Evolutionary conservation across 2,329 filamentous ascomycete genomes (phyloP), one percentile per base, ranked within the genome.

Genomic region (Aspergillus sp.): DNA sequence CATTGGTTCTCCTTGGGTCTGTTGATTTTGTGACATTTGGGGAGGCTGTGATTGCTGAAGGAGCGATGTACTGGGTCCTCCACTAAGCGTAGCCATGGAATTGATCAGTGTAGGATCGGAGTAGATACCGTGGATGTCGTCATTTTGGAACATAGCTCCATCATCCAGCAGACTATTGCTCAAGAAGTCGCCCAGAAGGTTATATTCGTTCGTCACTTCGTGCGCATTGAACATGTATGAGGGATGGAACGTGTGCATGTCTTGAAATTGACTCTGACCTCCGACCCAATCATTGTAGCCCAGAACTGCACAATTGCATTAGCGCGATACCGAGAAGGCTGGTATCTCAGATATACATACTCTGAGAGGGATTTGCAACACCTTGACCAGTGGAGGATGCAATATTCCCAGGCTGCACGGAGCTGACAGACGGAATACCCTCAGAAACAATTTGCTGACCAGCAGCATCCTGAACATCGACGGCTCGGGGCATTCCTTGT

Each of bases 191-290:
- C 95, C 95, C 67, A 99, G 84, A 47, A 97, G 78, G 69, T 96
- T 96, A 72, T 96, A 96, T 77, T 99, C 94, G 75, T 94, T 94
- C 55, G 89, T 92, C 63, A 96, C 89, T 74, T 99, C 94, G 57
- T 91, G 89, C n/a, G 85, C 84, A 69, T 87, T 88, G 75, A 96
- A 95, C 87, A 96, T 92, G 77, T 94, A 97, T 67, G 89, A 94
- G 53, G 90, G 88, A 74, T 96, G 90, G 67, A 92, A 90, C 69
- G 86, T 90, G 75, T 94, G 90, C 86, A 96, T 94, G 73, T 96
- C 91, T 78, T 95, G 88, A 72, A 90, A 94, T 67, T 89, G 88
- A 69, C 87, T 94, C 66, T 90, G 88, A 54, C 85, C 83, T 47
- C 78, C 77, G 57, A 91, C 80, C 87, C 89, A 93, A 68, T 91